Conservation (phyloP, 2,329 filamentous ascomycete species). For the Alternaria brassicicola region DNA sequence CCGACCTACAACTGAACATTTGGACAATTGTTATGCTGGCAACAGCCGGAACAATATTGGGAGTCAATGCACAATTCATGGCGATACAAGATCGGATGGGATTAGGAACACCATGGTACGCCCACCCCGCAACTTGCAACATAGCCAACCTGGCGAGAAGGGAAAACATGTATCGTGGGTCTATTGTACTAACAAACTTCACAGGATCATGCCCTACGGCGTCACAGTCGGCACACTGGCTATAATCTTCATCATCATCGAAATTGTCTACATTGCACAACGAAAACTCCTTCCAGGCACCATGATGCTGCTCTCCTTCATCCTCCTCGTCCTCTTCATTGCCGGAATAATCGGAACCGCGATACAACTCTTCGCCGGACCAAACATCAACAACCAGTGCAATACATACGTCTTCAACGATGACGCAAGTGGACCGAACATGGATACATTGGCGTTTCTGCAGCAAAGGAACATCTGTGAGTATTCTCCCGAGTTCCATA, state of each 20-base stretch:
- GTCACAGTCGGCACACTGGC: conserved; percentile 63
- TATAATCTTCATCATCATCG: conserved; percentile 64
- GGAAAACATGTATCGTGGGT: neutral
- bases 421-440: conserved; percentile 54
- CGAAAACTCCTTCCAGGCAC: conserved; percentile 63
- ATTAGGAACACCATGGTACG: conserved; percentile 66
- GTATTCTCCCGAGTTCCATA: conserved; percentile 20
- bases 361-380: conserved; percentile 65
- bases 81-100: conserved; percentile 61
- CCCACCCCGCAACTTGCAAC: neutral
- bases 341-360: conserved; percentile 67
- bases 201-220: conserved; percentile 69
- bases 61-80: conserved; percentile 67
- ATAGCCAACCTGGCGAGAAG: neutral
- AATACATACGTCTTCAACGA: conserved; percentile 61
- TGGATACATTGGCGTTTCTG: conserved; percentile 66
- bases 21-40: conserved; percentile 69
- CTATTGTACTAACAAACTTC: neutral
- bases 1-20: conserved; percentile 67
- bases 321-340: conserved; percentile 66
- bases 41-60: conserved; percentile 62
- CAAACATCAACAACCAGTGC: conserved; percentile 65
- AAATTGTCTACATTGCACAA: conserved; percentile 62
- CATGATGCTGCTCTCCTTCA: conserved; percentile 65
- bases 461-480: conserved; percentile 67